These are phyloP conservation scores for Alternaria arborescens DNA, from an alignment of 2,329 filamentous ascomycete species.

Conservation along the genomic window DNA sequence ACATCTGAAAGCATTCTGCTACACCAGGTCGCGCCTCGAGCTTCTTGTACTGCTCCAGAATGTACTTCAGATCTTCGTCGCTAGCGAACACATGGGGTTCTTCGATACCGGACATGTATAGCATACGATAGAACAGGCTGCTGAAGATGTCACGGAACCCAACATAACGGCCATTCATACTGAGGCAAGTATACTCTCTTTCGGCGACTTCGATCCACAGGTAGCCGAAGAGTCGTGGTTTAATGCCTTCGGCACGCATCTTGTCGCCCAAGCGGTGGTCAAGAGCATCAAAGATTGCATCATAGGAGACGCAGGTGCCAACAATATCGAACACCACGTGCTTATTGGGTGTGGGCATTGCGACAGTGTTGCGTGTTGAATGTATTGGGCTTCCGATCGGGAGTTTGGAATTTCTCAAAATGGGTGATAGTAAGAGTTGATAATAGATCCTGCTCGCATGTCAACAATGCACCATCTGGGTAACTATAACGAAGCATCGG, in stretches of 20 bases:
- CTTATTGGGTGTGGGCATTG: background rate
- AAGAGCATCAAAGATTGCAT: background rate
- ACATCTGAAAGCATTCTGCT: background rate
- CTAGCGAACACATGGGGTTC: background rate
- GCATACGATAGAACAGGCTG: background rate
- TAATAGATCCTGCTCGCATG: background rate
- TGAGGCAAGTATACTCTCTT: background rate
- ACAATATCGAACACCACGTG: background rate
- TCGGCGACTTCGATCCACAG: background rate
- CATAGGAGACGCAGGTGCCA: background rate
- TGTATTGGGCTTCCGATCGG: background rate
- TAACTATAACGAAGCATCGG: background rate
- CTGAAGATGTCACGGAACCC: background rate
- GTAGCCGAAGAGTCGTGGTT: background rate
- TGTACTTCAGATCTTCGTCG: background rate
- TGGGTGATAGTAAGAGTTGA: background rate
- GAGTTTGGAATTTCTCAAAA: background rate
- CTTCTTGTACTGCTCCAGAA: background rate
- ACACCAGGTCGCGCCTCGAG: background rate
- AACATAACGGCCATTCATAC: background rate
- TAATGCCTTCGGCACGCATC: background rate
- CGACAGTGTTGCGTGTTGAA: background rate
- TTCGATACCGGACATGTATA: background rate
- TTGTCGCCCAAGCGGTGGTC: background rate
- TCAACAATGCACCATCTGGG: background rate